Percentiles rank a stretch among this genome's conserved stretches.
Evolutionary conservation across 345 rosid species (phyloP).

Genomic region (Acer yangbiense): DNA sequence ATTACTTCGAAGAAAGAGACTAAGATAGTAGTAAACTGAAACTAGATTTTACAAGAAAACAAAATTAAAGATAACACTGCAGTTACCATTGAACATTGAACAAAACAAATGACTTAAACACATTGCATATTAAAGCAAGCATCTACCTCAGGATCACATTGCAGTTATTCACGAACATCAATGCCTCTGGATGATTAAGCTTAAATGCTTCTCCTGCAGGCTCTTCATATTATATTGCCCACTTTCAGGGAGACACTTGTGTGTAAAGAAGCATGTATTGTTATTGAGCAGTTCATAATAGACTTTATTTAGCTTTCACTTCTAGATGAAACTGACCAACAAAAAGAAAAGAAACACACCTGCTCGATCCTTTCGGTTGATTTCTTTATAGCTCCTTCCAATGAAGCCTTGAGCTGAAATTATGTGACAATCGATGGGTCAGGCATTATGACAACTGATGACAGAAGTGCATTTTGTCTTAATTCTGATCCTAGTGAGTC

Average conservation of each 20-base stretch:
- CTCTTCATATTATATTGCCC: conserved; percentile 94
- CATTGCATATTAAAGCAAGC: conserved; percentile 6
- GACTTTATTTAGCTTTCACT: background rate
- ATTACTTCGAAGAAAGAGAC: background rate
- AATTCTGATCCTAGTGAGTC: conserved; percentile 44
- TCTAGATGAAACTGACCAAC: background rate
- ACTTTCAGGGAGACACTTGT: conserved; percentile 64
- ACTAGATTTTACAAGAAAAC: no score
- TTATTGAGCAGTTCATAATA: background rate
- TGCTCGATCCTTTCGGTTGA: conserved; percentile 21
- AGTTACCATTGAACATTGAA: background rate
- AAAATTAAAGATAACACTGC: background rate
- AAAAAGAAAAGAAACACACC: conserved; percentile 26
- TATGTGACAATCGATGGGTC: no score
- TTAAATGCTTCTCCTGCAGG: conserved; percentile 80
- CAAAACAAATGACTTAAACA: background rate
- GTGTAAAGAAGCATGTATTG: background rate
- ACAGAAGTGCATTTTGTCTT: conserved; percentile 52
- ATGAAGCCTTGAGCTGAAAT: no score
- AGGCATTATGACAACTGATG: conserved; percentile 44
- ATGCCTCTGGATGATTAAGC: conserved; percentile 63
- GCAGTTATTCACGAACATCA: conserved; percentile 70
- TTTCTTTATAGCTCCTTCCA: no score
- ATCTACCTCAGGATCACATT: conserved; percentile 75
- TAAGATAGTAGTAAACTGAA: no score